Percentiles rank a stretch among this genome's conserved stretches.
These are phyloP conservation scores for Aspergillus indologenus DNA, from an alignment of 495 filamentous ascomycete genomes.

Conservation along the genomic window DNA sequence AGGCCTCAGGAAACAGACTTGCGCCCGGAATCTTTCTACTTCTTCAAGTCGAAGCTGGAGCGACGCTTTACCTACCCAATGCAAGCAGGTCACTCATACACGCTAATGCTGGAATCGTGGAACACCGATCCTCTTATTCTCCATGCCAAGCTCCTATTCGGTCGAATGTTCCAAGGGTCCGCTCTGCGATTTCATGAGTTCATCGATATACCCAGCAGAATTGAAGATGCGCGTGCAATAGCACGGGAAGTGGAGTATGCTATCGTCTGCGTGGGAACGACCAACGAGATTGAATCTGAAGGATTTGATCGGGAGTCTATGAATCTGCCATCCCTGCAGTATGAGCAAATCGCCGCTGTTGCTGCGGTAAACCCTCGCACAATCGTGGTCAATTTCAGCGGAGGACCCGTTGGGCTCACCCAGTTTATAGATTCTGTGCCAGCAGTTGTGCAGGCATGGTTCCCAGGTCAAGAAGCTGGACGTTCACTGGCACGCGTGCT, in stretches of 20 bases:
- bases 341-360: background rate
- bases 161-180: conserved; percentile 3
- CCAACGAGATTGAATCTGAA: conserved; percentile 1
- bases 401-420: background rate
- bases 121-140: background rate
- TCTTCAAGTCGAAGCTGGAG: conserved; percentile 6
- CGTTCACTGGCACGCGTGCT: conserved; percentile 77
- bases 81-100: background rate
- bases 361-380: background rate
- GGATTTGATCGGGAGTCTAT: background rate
- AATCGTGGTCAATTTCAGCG: background rate
- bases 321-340: background rate
- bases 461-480: conserved; percentile 80
- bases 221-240: background rate
- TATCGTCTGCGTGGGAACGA: background rate
- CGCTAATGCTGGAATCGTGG: background rate
- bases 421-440: background rate
- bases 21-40: conserved; percentile 6
- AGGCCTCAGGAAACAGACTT: conserved; percentile 5
- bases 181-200: conserved; percentile 5
- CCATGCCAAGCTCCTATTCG: background rate
- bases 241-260: background rate
- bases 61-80: conserved; percentile 5
- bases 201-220: background rate
- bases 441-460: conserved; percentile 26